A percentile compares a stretch with the other conserved stretches of the same genome.
Conservation (phyloP, 2,329 filamentous ascomycete species). For the Sporothrix dimorphospora region DNA sequence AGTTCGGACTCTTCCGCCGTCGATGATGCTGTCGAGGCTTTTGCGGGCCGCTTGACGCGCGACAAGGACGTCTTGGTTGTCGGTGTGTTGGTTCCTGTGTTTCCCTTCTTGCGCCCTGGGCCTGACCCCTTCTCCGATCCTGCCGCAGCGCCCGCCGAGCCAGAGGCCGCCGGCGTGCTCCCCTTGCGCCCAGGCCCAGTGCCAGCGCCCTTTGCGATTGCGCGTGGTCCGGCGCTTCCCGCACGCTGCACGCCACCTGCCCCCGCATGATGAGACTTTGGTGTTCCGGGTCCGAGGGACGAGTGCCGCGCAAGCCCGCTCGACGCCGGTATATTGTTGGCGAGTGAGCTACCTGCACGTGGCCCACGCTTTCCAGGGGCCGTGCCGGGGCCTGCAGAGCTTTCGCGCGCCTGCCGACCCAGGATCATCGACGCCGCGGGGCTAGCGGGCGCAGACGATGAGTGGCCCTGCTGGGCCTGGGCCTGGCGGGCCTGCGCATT, state of each 20-base stretch:
- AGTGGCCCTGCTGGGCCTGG: constrained; percentile 53
- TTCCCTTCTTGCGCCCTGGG: constrained; percentile 52
- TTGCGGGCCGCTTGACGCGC: constrained; percentile 62
- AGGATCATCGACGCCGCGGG: constrained; percentile 64
- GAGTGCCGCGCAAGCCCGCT: constrained; percentile 65
- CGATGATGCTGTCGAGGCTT: constrained; percentile 62
- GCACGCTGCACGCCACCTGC: constrained; percentile 43
- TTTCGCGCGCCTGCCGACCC: constrained; percentile 59
- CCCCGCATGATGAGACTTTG: constrained; percentile 49
- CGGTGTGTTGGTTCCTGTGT: constrained; percentile 38
- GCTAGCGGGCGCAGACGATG: constrained; percentile 62
- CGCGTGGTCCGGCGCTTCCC: constrained; percentile 64
- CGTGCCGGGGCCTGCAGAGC: constrained; percentile 59
- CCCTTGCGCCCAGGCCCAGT: constrained; percentile 49
- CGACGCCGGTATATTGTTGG: constrained; percentile 54
- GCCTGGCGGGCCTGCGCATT: constrained; percentile 52
- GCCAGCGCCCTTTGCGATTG: constrained; percentile 51
- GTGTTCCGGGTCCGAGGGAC: constrained; percentile 65
- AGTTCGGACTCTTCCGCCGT: constrained; percentile 64
- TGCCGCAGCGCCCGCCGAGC: constrained; percentile 29
- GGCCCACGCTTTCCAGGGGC: constrained; percentile 56
- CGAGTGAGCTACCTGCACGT: constrained; percentile 52
- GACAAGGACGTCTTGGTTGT: constrained; percentile 63
- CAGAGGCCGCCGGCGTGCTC: constrained; percentile 45
- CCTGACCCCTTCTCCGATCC: constrained; percentile 39